Conservation (phyloP, 2,329 filamentous ascomycete species). For the Epichloe glyceriae region DNA sequence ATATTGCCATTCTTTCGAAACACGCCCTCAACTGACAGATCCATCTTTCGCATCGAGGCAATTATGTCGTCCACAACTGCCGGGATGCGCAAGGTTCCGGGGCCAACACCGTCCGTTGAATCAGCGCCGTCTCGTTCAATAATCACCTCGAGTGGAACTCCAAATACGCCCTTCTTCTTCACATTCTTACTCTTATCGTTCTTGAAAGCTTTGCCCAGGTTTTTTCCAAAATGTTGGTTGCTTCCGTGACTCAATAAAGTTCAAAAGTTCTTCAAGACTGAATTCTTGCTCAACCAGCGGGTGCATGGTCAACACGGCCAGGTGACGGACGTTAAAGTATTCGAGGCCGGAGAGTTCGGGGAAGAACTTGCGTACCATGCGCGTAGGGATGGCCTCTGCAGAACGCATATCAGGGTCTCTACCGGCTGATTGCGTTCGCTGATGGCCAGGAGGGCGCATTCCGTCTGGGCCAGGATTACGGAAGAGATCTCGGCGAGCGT, state of each 20-base stretch:
- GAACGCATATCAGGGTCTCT: constrained; percentile 38
- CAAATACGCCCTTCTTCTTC: constrained; percentile 92
- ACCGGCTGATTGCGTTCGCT: constrained; percentile 44
- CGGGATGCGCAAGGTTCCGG: constrained; percentile 78
- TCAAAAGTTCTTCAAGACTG: constrained; percentile 81
- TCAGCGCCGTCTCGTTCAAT: constrained; percentile 91
- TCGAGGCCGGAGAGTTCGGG: constrained; percentile 90
- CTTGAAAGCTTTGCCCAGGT: constrained; percentile 92
- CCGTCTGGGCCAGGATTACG: constrained; percentile 33
- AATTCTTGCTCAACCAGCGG: constrained; percentile 83
- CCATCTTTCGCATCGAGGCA: constrained; percentile 94
- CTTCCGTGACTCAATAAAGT: constrained; percentile 86
- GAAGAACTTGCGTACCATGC: constrained; percentile 68
- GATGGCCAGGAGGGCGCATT: constrained; percentile 51
- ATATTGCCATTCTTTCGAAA: constrained; percentile 99
- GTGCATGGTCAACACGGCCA: constrained; percentile 90
- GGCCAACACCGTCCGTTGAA: constrained; percentile 93
- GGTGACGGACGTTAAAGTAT: constrained; percentile 92
- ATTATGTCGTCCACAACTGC: constrained; percentile 93
- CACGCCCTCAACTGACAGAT: constrained; percentile 95
- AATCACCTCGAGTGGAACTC: constrained; percentile 74
- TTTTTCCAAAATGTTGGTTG: constrained; percentile 88
- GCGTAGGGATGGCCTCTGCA: constrained; percentile 40
- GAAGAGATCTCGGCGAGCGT: constrained; percentile 49
- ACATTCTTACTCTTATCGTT: constrained; percentile 63